Evolutionary conservation across 176 grass and related monocot species (phyloP).

Genomic region (Thalia dealbata): DNA sequence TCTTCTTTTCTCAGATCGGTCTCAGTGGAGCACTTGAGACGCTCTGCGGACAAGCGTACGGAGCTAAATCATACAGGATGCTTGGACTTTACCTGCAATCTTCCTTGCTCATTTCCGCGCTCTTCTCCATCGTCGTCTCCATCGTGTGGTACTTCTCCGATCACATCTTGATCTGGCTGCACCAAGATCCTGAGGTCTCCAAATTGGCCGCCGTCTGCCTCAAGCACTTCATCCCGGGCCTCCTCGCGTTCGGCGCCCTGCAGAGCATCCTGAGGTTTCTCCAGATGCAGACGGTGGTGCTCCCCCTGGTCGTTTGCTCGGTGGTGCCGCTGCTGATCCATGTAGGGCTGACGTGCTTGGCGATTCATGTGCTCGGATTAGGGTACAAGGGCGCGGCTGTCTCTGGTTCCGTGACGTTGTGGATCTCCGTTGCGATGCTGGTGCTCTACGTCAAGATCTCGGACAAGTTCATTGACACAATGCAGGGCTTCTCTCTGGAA

Average conservation of each 20-base stretch:
- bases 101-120: slow-evolving; percentile 39
- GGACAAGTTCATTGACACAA: slow-evolving; percentile 37
- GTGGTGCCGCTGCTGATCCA: slow-evolving; percentile 37
- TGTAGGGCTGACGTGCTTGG: slow-evolving; percentile 36
- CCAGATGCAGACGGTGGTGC: slow-evolving; percentile 56
- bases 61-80: slow-evolving; percentile 51
- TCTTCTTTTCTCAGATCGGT: slow-evolving; percentile 37
- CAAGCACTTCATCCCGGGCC: slow-evolving; percentile 34
- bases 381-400: slow-evolving; percentile 47
- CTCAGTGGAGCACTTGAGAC: slow-evolving; percentile 81
- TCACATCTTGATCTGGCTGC: slow-evolving; percentile 40
- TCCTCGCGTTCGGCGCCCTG: slow-evolving; percentile 51
- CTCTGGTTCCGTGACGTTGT: slow-evolving; percentile 35
- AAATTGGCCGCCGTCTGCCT: slow-evolving; percentile 45
- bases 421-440: slow-evolving; percentile 46
- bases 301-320: slow-evolving; percentile 67
- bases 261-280: slow-evolving; percentile 78
- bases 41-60: slow-evolving; percentile 74
- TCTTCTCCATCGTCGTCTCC: slow-evolving; percentile 41
- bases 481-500: slow-evolving; percentile 58
- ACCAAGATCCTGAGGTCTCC: slow-evolving; percentile 53
- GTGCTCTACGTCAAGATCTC: slow-evolving; percentile 38
- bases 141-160: slow-evolving; percentile 68
- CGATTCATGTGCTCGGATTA: slow-evolving; percentile 40
- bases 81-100: slow-evolving; percentile 78